A percentile compares a stretch with the other conserved stretches of the same genome.
Evolutionary conservation across 305 asterid species (phyloP).

Genomic region (Salvia sclarea): DNA sequence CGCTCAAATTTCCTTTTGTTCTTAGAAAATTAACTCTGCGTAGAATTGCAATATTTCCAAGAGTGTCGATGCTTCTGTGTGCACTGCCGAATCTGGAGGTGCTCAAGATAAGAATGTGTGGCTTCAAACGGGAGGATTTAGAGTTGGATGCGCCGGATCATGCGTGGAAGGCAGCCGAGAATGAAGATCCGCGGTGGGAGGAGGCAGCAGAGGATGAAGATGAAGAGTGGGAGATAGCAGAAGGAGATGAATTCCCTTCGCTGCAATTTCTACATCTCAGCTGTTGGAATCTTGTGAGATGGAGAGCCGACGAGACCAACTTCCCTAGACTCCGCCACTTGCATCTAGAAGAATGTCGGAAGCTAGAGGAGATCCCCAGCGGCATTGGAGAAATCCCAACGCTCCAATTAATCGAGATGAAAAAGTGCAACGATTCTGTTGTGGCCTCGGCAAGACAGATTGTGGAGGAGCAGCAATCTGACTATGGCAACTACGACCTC

Average conservation of each 20-base stretch:
- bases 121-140: too few relatives aligned
- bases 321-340: too few relatives aligned
- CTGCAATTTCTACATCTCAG: constrained; percentile 17
- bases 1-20: not conserved
- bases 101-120: not conserved
- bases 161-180: too few relatives aligned
- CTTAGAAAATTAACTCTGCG: not conserved
- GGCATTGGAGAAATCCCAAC: not conserved
- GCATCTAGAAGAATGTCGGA: too few relatives aligned
- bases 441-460: too few relatives aligned
- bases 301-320: not conserved
- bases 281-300: not conserved
- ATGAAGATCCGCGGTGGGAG: too few relatives aligned
- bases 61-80: not conserved
- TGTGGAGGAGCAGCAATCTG: too few relatives aligned
- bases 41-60: fast-evolving
- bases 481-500: too few relatives aligned
- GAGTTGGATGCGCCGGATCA: too few relatives aligned
- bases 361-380: too few relatives aligned
- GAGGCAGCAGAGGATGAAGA: constrained; percentile 13
- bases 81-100: not conserved
- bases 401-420: too few relatives aligned
- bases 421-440: too few relatives aligned
- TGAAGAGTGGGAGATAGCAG: constrained; percentile 29
- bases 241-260: constrained; percentile 4